These are phyloP conservation scores for Coniophora puteana DNA, from an alignment of 1,284 basidiomycete genomes.

Conservation along the genomic window DNA sequence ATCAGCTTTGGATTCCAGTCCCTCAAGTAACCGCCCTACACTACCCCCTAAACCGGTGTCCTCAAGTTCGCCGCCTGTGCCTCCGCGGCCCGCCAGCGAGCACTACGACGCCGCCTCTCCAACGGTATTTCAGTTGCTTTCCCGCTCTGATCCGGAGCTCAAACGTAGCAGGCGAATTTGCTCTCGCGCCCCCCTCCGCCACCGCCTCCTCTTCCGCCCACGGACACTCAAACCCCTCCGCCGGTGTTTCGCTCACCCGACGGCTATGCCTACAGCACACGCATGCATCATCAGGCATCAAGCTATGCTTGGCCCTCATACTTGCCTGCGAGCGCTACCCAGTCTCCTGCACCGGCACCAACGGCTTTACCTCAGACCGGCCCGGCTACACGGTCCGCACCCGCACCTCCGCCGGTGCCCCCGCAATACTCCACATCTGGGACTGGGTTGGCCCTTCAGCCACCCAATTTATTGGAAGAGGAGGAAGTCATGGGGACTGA, in stretches of 20 bases:
- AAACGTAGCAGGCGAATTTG: slow-evolving; percentile 27
- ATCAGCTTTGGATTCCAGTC: too few species aligned
- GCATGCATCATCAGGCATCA: too few species aligned
- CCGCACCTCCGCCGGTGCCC: slow-evolving; percentile 16
- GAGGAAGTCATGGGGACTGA: slow-evolving; percentile 34
- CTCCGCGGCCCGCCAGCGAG: slow-evolving; percentile 20
- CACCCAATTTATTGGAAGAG: slow-evolving; percentile 51
- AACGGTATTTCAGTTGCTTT: slow-evolving; percentile 17
- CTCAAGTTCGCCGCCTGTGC: slow-evolving; percentile 14
- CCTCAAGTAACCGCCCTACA: slow-evolving; percentile 37
- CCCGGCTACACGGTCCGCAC: slow-evolving; percentile 16
- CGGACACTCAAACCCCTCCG: slow-evolving; percentile 14
- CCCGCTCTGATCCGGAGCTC: slow-evolving; percentile 22
- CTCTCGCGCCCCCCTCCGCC: slow-evolving; percentile 13
- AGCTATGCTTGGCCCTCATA: too few species aligned
- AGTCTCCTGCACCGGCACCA: slow-evolving; percentile 11
- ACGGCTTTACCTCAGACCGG: slow-evolving; percentile 21
- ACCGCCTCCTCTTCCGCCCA: slow-evolving; percentile 15
- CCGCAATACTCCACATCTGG: slow-evolving; percentile 28
- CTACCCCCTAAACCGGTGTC: slow-evolving; percentile 44
- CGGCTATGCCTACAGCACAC: too few species aligned
- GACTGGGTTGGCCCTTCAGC: too few species aligned
- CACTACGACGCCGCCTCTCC: slow-evolving; percentile 20
- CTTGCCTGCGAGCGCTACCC: too few species aligned
- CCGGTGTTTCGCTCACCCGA: slow-evolving; percentile 12